Conservation (phyloP, 2,329 filamentous ascomycete genomes). For the Akanthomyces dipterigenus region DNA sequence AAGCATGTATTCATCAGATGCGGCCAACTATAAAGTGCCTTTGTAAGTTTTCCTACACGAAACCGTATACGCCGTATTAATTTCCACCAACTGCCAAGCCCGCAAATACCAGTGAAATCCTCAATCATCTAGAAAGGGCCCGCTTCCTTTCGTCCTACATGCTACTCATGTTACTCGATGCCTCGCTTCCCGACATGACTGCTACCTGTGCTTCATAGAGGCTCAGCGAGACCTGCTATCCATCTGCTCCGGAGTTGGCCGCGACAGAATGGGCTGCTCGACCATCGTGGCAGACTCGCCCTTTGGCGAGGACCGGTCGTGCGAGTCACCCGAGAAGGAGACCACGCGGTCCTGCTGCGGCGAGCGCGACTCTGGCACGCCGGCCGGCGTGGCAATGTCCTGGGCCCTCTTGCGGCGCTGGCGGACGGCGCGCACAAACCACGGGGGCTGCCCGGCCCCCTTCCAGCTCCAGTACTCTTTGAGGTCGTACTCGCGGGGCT, state of each 20-base stretch:
- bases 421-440: constrained; percentile 36
- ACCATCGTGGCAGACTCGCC: constrained; percentile 14
- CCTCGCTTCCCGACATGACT: neutral
- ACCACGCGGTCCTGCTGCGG: constrained; percentile 10
- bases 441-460: constrained; percentile 39
- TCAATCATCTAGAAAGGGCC: neutral
- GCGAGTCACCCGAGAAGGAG: constrained; percentile 12
- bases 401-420: constrained; percentile 10
- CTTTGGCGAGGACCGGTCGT: constrained; percentile 20
- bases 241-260: constrained; percentile 11
- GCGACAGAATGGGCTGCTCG: constrained; percentile 17
- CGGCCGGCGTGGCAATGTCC: neutral
- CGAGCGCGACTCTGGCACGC: neutral
- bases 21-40: neutral
- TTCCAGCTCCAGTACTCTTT: constrained; percentile 53
- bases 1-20: neutral
- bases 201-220: no score
- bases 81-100: neutral
- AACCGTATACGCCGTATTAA: neutral
- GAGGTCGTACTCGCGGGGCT: constrained; percentile 45
- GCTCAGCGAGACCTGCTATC: neutral
- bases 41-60: neutral
- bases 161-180: neutral
- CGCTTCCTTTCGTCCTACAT: neutral
- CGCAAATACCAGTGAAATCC: neutral